These are phyloP conservation scores for Apiotrichum domesticum DNA, from an alignment of 1,284 basidiomycete genomes.

Conservation along the genomic window DNA sequence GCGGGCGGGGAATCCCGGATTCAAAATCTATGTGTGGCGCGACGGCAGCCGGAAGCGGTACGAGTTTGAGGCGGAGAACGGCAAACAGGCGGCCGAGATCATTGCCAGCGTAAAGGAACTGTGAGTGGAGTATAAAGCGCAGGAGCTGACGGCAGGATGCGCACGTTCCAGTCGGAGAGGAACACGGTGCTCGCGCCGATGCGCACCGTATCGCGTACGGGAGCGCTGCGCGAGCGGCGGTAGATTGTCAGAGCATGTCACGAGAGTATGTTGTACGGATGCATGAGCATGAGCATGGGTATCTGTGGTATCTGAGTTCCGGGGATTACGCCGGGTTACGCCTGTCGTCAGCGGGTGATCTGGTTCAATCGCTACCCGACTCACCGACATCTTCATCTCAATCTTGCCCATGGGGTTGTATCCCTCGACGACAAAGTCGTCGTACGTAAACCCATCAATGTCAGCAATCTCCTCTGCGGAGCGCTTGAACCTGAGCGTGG, in stretches of 20 bases:
- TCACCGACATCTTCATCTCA: conserved; percentile 96
- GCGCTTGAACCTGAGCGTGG: conserved; percentile 67
- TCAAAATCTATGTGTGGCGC: conserved; percentile 73
- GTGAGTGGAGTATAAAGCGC: conserved; percentile 18
- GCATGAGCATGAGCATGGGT: too few species aligned
- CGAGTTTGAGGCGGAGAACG: conserved; percentile 92
- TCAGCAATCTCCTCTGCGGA: conserved; percentile 53
- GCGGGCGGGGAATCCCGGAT: conserved; percentile 60
- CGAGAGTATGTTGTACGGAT: too few species aligned
- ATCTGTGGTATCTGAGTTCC: too few species aligned
- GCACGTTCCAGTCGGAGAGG: conserved; percentile 1
- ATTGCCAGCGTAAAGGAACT: conserved; percentile 33
- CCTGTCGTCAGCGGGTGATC: not conserved
- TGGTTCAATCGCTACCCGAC: not conserved
- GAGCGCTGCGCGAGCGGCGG: too few species aligned
- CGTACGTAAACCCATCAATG: conserved; percentile 76
- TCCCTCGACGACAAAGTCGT: conserved; percentile 78
- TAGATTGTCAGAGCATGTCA: too few species aligned
- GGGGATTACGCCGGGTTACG: not conserved
- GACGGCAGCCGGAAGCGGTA: conserved; percentile 77
- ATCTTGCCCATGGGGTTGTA: conserved; percentile 83
- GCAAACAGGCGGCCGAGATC: conserved; percentile 58
- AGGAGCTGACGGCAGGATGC: not conserved
- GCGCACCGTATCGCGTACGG: conserved; percentile 10
- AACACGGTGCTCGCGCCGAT: conserved; percentile 15